Conservation (phyloP, 1,139 yeast species). For the Pneumocystis jirovecii region DNA sequence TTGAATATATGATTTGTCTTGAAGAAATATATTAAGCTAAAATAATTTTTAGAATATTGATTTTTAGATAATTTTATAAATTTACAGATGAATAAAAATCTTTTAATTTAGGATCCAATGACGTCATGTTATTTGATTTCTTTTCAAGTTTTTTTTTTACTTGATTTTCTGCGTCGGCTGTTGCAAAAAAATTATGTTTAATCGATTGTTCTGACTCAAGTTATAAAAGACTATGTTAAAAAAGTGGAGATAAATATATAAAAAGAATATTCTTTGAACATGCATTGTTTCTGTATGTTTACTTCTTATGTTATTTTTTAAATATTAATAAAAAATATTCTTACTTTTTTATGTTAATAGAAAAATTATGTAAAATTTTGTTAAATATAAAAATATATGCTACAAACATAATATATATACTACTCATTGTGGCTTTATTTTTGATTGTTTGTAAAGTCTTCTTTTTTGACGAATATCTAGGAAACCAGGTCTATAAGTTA, state of each 20-base stretch:
- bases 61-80: background rate
- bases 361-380: background rate
- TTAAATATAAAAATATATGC: background rate
- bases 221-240: too few relatives aligned
- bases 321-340: too few relatives aligned
- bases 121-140: background rate
- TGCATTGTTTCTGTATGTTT: too few relatives aligned
- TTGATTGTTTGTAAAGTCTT: background rate
- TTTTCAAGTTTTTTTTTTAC: background rate
- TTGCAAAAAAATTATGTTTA: background rate
- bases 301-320: too few relatives aligned
- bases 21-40: conserved; percentile 12
- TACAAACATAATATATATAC: background rate
- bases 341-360: too few relatives aligned
- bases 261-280: too few relatives aligned
- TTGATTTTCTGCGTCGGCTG: background rate
- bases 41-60: background rate
- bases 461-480: background rate
- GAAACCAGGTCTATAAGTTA: background rate
- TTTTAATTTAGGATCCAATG: background rate
- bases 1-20: conserved; percentile 43
- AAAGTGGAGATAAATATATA: too few relatives aligned
- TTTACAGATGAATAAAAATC: background rate
- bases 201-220: background rate
- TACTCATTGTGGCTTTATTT: background rate